Evolutionary conservation across 2,329 filamentous ascomycete genomes (phyloP), one percentile per base, ranked within the genome.

Genomic region (Aureobasidium lini): DNA sequence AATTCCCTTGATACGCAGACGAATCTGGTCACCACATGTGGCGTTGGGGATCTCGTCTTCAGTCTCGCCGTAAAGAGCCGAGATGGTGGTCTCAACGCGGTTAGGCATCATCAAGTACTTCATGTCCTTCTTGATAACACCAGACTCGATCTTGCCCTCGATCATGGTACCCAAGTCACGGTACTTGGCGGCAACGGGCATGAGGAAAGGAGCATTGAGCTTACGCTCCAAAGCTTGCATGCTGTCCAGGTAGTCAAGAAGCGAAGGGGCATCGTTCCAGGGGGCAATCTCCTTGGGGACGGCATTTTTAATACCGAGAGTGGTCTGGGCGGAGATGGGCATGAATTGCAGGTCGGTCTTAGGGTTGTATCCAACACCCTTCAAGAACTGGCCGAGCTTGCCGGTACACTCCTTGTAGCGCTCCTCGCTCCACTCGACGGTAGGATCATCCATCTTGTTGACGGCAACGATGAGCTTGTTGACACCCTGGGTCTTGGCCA

Each of bases 391-490:
- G 15, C 85, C 75, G 52, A 99, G 84, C 79, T 97, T 99, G 65
- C 86, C 86, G 3, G 86, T 92, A 75, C 94, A 99, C 76, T 99
- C 94, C 69, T 90, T 86, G 79, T 90, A 99, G 60, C 94, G 87
- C 42, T 89, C 89, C 68, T 96, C 85, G 58, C 89, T 94, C 95
- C 95, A 99, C 70, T 96, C 84, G 54, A 99, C 95, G 2, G 94
- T 99, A 10, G 87, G 80, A 72, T 99, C 94, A 71, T 99, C 94
- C 95, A 99, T 99, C 82, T 99, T 99, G 84, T 99, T 99, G 72
- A 96, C 92, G 57, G 83, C 94, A 32, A 99, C 87, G 47, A 97
- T 81, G 59, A 99, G 82, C 78, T 96, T 96, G 81, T 95, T 95
- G 62, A 99, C 94, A 76, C 94, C 94, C 72, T 96, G 93, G 0